Conservation (phyloP, 2,329 filamentous ascomycete genomes). For the Ascochyta rabiei region DNA sequence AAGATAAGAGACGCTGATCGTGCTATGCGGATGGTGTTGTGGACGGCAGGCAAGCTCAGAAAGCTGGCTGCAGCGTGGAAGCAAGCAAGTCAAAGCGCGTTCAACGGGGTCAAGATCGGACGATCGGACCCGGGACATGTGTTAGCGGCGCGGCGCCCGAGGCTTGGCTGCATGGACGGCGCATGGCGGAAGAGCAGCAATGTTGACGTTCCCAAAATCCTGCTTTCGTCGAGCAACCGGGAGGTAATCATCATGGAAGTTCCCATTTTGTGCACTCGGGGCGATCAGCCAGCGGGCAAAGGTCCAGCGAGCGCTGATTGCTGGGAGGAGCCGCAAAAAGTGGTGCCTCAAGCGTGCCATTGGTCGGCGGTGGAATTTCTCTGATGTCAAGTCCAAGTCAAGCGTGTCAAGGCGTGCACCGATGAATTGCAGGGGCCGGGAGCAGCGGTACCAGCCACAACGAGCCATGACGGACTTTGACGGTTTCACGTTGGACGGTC, state of each 20-base stretch:
- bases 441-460: conserved; percentile 35
- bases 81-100: conserved; percentile 1
- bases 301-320: conserved; percentile 3
- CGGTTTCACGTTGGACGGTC: conserved; percentile 11
- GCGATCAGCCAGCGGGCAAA: conserved; percentile 4
- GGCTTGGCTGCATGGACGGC: conserved; percentile 23
- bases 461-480: conserved; percentile 16
- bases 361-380: conserved; percentile 9
- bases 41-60: conserved; percentile 2
- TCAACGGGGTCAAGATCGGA: conserved; percentile 16
- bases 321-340: conserved; percentile 15
- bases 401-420: not conserved
- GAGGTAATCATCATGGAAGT: not conserved
- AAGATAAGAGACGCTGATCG: conserved; percentile 12
- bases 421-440: conserved; percentile 16
- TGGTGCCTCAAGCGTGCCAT: conserved; percentile 4
- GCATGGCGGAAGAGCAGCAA: conserved; percentile 10
- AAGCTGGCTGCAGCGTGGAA: conserved; percentile 9
- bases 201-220: conserved; percentile 18
- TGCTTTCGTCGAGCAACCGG: conserved; percentile 7
- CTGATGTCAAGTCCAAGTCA: conserved; percentile 35
- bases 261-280: not conserved
- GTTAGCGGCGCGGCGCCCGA: conserved; percentile 14
- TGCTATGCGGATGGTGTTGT: conserved; percentile 6
- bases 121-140: conserved; percentile 10